A percentile compares a stretch with the other conserved stretches of the same genome.
Evolutionary conservation across 495 filamentous ascomycete species (phyloP).

Genomic region (Penicillium canescens): DNA sequence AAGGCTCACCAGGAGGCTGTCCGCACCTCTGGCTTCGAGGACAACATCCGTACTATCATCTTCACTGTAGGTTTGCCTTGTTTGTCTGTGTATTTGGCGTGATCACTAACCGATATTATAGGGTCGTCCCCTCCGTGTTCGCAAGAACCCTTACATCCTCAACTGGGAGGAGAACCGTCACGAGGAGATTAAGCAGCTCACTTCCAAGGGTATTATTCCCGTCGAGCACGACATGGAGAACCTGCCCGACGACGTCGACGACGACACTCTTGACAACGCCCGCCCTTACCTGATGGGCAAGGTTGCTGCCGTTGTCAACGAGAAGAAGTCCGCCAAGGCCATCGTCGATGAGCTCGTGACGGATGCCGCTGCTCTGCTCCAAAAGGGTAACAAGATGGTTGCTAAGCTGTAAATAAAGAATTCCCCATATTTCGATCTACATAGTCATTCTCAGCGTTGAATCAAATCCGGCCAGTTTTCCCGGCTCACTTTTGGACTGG

Average conservation of each 20-base stretch:
- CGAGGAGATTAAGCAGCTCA: constrained; percentile 88
- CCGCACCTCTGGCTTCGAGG: constrained; percentile 85
- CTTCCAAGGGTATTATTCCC: constrained; percentile 83
- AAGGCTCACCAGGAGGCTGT: constrained; percentile 97
- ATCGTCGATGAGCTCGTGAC: constrained; percentile 92
- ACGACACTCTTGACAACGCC: constrained; percentile 86
- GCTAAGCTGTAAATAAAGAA: constrained; percentile 60
- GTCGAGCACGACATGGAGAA: constrained; percentile 94
- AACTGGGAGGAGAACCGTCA: constrained; percentile 95
- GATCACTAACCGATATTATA: constrained; percentile 29
- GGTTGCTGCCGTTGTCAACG: constrained; percentile 88
- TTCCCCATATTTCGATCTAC: constrained; percentile 3
- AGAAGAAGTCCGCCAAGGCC: constrained; percentile 87
- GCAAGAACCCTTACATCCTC: constrained; percentile 86
- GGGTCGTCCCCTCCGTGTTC: constrained; percentile 90
- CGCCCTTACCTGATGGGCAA: constrained; percentile 96
- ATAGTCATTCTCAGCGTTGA: constrained; percentile 11
- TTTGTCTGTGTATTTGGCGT: background rate
- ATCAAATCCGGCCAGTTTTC: background rate
- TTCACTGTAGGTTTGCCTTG: constrained; percentile 66
- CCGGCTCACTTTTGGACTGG: background rate
- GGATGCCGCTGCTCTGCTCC: constrained; percentile 72
- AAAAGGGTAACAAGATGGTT: constrained; percentile 64
- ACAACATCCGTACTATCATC: constrained; percentile 94
- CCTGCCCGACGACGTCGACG: constrained; percentile 67